Conservation (phyloP, 2,329 filamentous ascomycete genomes). For the Neurospora crassa region DNA sequence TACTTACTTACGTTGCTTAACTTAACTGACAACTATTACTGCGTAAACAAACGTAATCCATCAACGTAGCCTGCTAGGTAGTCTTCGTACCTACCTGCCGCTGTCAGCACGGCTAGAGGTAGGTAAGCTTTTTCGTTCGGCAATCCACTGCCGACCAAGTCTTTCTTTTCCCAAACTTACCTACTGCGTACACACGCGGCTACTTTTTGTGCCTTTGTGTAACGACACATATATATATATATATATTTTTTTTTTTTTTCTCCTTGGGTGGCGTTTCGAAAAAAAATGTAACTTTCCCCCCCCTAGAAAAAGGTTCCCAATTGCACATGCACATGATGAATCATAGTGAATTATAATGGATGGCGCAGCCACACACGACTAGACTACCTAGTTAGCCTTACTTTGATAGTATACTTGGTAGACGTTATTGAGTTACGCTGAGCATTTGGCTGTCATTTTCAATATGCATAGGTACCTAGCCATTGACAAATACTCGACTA, state of each 20-base stretch:
- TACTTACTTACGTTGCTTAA: not conserved
- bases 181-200: not conserved
- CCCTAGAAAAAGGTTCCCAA: not conserved
- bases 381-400: not conserved
- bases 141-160: not conserved
- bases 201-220: not conserved
- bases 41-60: not conserved
- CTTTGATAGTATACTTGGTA: not conserved
- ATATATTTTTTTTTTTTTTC: too few relatives aligned
- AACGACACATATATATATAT: not conserved
- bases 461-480: not conserved
- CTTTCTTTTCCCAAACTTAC: not conserved
- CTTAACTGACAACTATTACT: not conserved
- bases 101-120: not conserved
- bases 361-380: too few relatives aligned
- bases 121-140: not conserved
- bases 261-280: not conserved
- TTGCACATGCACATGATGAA: not conserved
- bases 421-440: not conserved
- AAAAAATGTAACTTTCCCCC: not conserved
- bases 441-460: not conserved
- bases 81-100: not conserved
- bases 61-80: not conserved
- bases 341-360: too few relatives aligned
- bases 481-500: not conserved